phyloP scores from a whole-genome alignment of 352 stramenopile genomes.

The Elongisporangium anandrum region DNA sequence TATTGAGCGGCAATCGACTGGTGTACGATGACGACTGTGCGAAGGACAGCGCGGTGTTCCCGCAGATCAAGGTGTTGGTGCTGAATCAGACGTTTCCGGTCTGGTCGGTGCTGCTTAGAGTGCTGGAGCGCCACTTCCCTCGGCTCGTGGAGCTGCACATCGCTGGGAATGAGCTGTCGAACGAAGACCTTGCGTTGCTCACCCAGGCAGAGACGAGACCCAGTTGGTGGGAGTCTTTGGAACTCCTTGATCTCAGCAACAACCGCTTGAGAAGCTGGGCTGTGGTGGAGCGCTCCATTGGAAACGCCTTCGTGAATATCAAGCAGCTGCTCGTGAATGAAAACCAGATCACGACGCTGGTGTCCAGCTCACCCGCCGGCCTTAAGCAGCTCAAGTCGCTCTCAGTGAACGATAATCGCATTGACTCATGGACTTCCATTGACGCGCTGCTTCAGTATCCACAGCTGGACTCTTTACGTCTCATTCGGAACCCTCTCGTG shows the following conservation, averaged over 20 bases:
- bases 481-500: slow-evolving; percentile 66
- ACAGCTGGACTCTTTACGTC: slow-evolving; percentile 48
- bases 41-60: slow-evolving; percentile 11
- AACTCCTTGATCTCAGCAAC: slow-evolving; percentile 59
- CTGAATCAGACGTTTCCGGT: slow-evolving; percentile 56
- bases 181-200: slow-evolving; percentile 32
- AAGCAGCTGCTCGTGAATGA: slow-evolving; percentile 60
- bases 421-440: slow-evolving; percentile 74
- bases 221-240: slow-evolving; percentile 26
- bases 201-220: background rate
- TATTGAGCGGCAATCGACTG: slow-evolving; percentile 69
- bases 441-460: slow-evolving; percentile 65
- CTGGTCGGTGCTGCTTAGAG: slow-evolving; percentile 26
- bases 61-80: slow-evolving; percentile 57
- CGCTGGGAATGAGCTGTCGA: slow-evolving; percentile 43
- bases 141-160: slow-evolving; percentile 50
- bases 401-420: slow-evolving; percentile 57
- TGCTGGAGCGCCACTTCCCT: slow-evolving; percentile 55
- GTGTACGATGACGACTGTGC: slow-evolving; percentile 13
- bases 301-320: slow-evolving; percentile 30
- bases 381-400: slow-evolving; percentile 41
- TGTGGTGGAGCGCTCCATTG: slow-evolving; percentile 29
- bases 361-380: background rate
- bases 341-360: slow-evolving; percentile 54
- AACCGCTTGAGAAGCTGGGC: slow-evolving; percentile 56